Base-by-base conservation (phyloP, 2,329 filamentous ascomycete species). In the Hypoxylon rubiginosum region DNA sequence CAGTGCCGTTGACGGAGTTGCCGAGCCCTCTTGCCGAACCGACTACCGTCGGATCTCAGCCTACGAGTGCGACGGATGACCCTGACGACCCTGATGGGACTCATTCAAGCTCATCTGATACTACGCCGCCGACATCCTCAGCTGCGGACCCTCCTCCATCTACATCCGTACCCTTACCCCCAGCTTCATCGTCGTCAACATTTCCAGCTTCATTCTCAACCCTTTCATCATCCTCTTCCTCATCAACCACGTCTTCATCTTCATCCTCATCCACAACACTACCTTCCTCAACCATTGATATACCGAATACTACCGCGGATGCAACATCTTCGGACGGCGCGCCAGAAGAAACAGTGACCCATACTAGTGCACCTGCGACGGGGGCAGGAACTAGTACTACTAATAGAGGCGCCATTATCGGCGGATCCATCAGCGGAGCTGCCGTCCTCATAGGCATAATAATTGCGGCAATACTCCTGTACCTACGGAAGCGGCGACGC, bases 341-440 rank as follows among this genome's bases (percentile, higher is more conserved):
- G 3, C 34, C 58, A 48, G 11, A 28, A 51, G 64, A 43, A 48
- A 11, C 52, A 11, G 28, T 62, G 13, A 49, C 58, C 24, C 57
- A 56, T 32, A 36, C 62, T 7, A 66, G 41, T 17, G 50, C 62
- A 11, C 54, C 64, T 19, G 19, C 59, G 39, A n/a, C 52, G 32
- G 51, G n/a, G 8, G 11, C 46, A 36, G 64, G 43, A 45, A 48
- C 50, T 13, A 36, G 53, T 34, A 36, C 66, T 30, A 65, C 60
- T 2, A 71, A 73, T 39, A 82, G 81, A 0, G 84, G 83, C 1
- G 83, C 83, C 41, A 86, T 88, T 34, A 81, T 88, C 2, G 86
- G 86, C 26, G 86, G 84, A 11, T 82, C 81, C 15, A 79, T 89
- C 43, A 82, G 84, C n/a, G 85, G 84, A 15, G 77, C 86, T 0